A percentile compares a stretch with the other conserved stretches of the same genome.
These are phyloP conservation scores for Ascochyta rabiei DNA, from an alignment of 2,329 filamentous ascomycete genomes.

Conservation along the genomic window DNA sequence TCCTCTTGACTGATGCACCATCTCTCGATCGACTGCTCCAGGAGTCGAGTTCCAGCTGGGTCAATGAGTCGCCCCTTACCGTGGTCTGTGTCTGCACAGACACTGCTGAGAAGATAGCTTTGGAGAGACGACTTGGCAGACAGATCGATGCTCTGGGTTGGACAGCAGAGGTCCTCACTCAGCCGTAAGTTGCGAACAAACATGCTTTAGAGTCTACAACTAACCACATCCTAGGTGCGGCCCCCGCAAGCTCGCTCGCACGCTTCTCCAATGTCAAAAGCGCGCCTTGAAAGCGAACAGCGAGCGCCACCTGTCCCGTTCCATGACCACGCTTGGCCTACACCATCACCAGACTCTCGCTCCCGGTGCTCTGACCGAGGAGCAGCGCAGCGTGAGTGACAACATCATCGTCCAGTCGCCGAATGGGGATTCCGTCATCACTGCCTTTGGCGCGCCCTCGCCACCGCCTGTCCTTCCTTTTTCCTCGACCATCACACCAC, in stretches of 20 bases:
- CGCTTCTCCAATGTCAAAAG: slow-evolving; percentile 31
- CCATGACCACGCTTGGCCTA: slow-evolving; percentile 17
- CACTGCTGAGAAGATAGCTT: slow-evolving; percentile 31
- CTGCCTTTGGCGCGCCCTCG: slow-evolving; percentile 12
- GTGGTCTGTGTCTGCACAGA: slow-evolving; percentile 41
- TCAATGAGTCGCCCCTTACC: slow-evolving; percentile 23
- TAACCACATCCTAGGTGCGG: slow-evolving; percentile 27
- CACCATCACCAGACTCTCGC: slow-evolving; percentile 22
- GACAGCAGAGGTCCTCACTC: slow-evolving; percentile 33
- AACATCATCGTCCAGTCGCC: slow-evolving; percentile 3
- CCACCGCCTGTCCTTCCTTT: slow-evolving; percentile 22
- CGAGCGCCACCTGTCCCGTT: slow-evolving; percentile 26
- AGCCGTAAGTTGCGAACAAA: slow-evolving; percentile 28
- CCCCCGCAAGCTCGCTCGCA: slow-evolving; percentile 33
- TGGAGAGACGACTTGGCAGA: slow-evolving; percentile 29
- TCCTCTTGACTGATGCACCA: slow-evolving; percentile 35
- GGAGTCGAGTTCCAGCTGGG: slow-evolving; percentile 19
- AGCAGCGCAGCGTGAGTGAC: slow-evolving; percentile 35
- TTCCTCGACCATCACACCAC: slow-evolving; percentile 19
- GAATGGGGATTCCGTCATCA: neutral
- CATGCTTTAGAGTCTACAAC: neutral
- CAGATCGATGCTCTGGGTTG: slow-evolving; percentile 35
- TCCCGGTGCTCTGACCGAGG: slow-evolving; percentile 14
- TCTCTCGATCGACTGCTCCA: slow-evolving; percentile 32
- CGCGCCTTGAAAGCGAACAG: slow-evolving; percentile 22